phyloP scores from a whole-genome alignment of 129 eudicot genomes.

The Silybum marianum region DNA sequence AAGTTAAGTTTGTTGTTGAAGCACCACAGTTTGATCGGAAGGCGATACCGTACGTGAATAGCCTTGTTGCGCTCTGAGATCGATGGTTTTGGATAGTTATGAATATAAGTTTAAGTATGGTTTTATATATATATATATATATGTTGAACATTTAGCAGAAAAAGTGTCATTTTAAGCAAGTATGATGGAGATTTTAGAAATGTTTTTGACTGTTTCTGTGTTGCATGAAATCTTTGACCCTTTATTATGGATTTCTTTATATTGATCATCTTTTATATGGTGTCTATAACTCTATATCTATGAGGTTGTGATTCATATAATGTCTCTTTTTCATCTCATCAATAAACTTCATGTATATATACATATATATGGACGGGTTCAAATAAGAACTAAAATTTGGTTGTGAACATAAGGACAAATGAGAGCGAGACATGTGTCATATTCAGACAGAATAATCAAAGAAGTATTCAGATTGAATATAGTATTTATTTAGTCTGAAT shows the following conservation, averaged over 20 bases:
- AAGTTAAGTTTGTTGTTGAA: constrained; percentile 21
- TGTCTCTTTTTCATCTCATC: no score
- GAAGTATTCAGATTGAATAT: no score
- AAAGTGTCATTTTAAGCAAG: neutral
- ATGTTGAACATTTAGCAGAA: neutral
- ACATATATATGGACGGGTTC: no score
- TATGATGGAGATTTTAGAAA: neutral
- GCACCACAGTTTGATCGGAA: neutral
- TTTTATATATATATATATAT: neutral
- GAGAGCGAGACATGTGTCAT: no score
- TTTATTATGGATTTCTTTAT: neutral
- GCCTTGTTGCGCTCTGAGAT: constrained; percentile 47
- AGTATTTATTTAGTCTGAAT: no score
- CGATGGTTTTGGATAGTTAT: constrained; percentile 2
- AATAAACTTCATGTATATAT: no score
- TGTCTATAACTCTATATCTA: neutral
- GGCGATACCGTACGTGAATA: constrained; percentile 50
- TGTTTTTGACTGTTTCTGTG: constrained; percentile 13
- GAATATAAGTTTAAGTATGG: neutral
- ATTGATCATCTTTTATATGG: no score
- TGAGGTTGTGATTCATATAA: neutral
- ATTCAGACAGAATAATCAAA: no score
- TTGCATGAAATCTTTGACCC: constrained; percentile 21
- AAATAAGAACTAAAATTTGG: no score
- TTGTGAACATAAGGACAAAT: no score